Conservation (phyloP, 2,329 filamentous ascomycete species). For the Tolypocladium paradoxum region DNA sequence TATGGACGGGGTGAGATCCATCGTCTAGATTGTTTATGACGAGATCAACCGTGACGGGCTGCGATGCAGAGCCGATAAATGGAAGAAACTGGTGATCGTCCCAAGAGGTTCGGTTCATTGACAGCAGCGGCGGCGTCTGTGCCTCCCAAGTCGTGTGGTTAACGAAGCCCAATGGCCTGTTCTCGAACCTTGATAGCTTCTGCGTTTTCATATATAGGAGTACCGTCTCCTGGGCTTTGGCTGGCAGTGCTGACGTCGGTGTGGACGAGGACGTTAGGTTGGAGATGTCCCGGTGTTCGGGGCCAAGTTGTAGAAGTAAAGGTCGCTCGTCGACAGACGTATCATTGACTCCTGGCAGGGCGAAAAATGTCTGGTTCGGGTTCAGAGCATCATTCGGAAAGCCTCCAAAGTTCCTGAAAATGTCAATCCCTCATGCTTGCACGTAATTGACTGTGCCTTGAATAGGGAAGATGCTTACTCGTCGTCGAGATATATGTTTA, state of each 20-base stretch:
- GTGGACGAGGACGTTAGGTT: background rate
- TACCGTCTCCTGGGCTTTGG: slow-evolving; percentile 9
- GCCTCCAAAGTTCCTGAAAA: slow-evolving; percentile 10
- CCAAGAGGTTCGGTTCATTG: slow-evolving; percentile 10
- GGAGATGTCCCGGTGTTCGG: slow-evolving; percentile 4
- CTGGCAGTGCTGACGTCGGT: background rate
- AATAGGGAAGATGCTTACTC: slow-evolving; percentile 7
- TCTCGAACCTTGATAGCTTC: slow-evolving; percentile 9
- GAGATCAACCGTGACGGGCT: slow-evolving; percentile 12
- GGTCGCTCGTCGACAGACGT: background rate
- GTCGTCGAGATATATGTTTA: slow-evolving; percentile 14
- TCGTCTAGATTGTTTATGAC: slow-evolving; percentile 23
- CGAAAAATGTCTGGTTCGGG: slow-evolving; percentile 8
- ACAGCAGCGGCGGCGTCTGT: slow-evolving; percentile 9
- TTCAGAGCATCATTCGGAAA: slow-evolving; percentile 11
- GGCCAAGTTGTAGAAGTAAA: background rate
- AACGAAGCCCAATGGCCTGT: slow-evolving; percentile 14
- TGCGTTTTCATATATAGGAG: slow-evolving; percentile 14
- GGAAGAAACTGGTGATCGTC: slow-evolving; percentile 12
- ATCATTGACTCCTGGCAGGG: background rate
- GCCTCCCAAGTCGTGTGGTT: slow-evolving; percentile 15
- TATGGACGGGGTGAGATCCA: slow-evolving; percentile 28
- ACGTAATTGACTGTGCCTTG: background rate
- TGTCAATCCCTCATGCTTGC: fast-evolving
- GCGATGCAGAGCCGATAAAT: slow-evolving; percentile 5